Conservation (phyloP, 169 alveolate species). For the Plasmodium gonderi region DNA sequence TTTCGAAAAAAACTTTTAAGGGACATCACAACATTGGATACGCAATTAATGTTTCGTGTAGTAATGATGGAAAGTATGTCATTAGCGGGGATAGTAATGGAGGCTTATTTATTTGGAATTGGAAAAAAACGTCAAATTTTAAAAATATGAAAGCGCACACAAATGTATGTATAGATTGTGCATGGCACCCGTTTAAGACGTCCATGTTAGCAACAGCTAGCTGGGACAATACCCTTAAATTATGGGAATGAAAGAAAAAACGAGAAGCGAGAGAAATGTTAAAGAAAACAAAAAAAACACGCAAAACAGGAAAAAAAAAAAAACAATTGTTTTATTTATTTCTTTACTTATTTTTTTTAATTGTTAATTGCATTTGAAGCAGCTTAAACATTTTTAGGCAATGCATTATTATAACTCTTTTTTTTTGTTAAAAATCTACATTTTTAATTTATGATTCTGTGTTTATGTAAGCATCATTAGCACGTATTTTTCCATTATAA, state of each 20-base stretch:
- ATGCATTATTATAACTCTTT: neutral
- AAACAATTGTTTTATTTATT: no score
- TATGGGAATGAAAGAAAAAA: conserved; percentile 91
- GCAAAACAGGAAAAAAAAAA: no score
- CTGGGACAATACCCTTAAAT: conserved; percentile 97
- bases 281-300: neutral
- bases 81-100: conserved; percentile 97
- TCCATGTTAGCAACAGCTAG: conserved; percentile 96
- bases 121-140: conserved; percentile 94
- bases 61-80: conserved; percentile 96
- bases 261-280: neutral
- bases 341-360: neutral
- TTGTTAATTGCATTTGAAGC: neutral
- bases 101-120: conserved; percentile 96
- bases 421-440: neutral
- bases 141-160: conserved; percentile 95
- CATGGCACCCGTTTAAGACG: conserved; percentile 96
- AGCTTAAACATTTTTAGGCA: neutral
- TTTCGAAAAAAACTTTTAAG: conserved; percentile 93
- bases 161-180: conserved; percentile 94
- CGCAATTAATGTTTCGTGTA: conserved; percentile 94
- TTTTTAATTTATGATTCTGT: neutral
- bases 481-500: neutral
- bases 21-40: conserved; percentile 96
- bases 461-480: neutral